Evolutionary conservation across 768 basidiomycete species (phyloP), one percentile per base, ranked within the genome.

Genomic region (Pilatotrama ljubarskyi): DNA sequence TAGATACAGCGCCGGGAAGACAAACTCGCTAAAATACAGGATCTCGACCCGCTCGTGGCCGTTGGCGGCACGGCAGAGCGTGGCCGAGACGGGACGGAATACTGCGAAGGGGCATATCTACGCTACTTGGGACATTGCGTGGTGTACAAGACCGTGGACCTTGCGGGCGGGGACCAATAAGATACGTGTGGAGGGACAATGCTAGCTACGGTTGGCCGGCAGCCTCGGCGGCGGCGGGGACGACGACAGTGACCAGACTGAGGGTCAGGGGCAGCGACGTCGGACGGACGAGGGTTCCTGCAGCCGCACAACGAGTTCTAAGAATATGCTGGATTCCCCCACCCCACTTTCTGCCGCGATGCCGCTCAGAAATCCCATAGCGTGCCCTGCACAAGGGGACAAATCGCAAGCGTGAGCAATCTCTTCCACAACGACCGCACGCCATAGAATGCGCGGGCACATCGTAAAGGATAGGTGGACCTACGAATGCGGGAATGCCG

Each of bases 401-500:
- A 63, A 58, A 37, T 46, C 50, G 37, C 48, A 32, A 20, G 18
- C 35, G 35, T 44, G 38, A 49, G 48, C 50, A 46, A 11, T 47
- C 55, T 18, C 14, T n/a, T 1, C 22, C 44, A 3, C 24, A 25
- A 10, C 22, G 24, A 48, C 18, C 53, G 51, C 14, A 43, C 14
- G 26, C 14, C 46, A 9, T 35, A 48, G 56, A 58, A 20, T 15
- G 8, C 15, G 22, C 18, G 38, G 35, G 24, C 2, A n/a, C n/a
- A n/a, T n/a, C n/a, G 37, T 24, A 20, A 36, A 9, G 53, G 32
- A 36, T 50, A 32, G 29, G 29, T 10, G 2, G 52, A 57, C 76
- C 64, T 49, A 76, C 76, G 54, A 77, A 77, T 49, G 71, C 72
- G 46, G 74, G 75, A 43, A 77, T 74, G 26, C 71, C 72, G 35